Percentiles rank a stretch among this genome's conserved stretches.
Evolutionary conservation across 106 monocot genomes (phyloP).

Genomic region (Dendrobium officinale): DNA sequence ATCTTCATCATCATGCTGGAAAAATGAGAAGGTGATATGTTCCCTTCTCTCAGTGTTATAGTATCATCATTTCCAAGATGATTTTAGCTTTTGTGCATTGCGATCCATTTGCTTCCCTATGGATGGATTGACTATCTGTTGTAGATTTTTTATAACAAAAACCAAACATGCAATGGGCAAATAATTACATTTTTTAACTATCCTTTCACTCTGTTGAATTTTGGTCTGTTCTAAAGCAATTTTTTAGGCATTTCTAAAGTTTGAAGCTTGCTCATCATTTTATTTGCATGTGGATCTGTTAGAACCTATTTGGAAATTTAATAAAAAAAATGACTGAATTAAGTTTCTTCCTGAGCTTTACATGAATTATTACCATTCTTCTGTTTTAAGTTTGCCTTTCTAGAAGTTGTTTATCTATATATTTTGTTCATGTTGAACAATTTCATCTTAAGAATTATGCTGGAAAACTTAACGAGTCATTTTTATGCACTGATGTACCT

Average conservation of each 20-base stretch:
- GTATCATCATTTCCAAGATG: background rate
- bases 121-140: too few relatives aligned
- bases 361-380: too few relatives aligned
- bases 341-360: too few relatives aligned
- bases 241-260: background rate
- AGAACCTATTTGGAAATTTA: background rate
- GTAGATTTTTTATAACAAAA: too few relatives aligned
- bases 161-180: background rate
- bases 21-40: conserved; percentile 63
- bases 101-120: too few relatives aligned
- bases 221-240: background rate
- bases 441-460: too few relatives aligned
- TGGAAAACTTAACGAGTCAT: too few relatives aligned
- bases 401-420: too few relatives aligned
- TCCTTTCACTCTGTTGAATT: background rate
- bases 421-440: too few relatives aligned
- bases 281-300: background rate
- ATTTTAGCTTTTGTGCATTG: background rate
- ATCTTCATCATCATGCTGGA: conserved; percentile 65
- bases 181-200: background rate
- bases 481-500: too few relatives aligned
- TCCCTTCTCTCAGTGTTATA: background rate
- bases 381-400: too few relatives aligned
- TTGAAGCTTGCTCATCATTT: background rate
- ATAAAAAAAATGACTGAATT: too few relatives aligned